A percentile compares a stretch with the other conserved stretches of the same genome.
Conservation (phyloP, 2,329 filamentous ascomycete genomes). For the Phialophora macrospora region DNA sequence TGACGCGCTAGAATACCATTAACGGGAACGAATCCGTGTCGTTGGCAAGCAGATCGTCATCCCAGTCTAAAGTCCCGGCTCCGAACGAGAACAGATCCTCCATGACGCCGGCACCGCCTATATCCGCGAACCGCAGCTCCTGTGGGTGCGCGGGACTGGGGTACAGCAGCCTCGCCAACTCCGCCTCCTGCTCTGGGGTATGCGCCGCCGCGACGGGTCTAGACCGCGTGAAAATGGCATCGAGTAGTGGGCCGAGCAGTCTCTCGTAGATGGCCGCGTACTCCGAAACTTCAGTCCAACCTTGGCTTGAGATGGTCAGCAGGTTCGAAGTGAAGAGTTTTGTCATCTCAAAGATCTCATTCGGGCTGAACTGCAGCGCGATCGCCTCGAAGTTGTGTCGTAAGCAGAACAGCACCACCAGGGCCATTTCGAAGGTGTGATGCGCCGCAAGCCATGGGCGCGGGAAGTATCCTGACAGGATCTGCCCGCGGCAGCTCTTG, state of each 20-base stretch:
- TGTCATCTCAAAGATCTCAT: slow-evolving; percentile 39
- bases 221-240: slow-evolving; percentile 34
- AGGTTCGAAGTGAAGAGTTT: slow-evolving; percentile 41
- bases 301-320: slow-evolving; percentile 37
- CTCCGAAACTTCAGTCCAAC: slow-evolving; percentile 39
- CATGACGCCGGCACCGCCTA: neutral
- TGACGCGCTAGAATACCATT: neutral
- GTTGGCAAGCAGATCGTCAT: neutral
- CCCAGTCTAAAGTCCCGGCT: neutral
- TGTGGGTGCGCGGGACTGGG: neutral
- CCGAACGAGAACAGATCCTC: neutral
- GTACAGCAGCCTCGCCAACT: slow-evolving; percentile 12
- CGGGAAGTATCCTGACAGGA: slow-evolving; percentile 25
- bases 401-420: slow-evolving; percentile 39
- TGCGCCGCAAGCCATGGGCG: slow-evolving; percentile 31
- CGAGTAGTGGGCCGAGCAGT: slow-evolving; percentile 39
- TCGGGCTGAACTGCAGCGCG: slow-evolving; percentile 24
- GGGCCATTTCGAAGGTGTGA: slow-evolving; percentile 30
- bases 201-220: slow-evolving; percentile 12
- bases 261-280: slow-evolving; percentile 35
- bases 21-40: neutral
- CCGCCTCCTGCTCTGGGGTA: slow-evolving; percentile 24
- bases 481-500: slow-evolving; percentile 19
- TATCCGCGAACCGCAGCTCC: neutral
- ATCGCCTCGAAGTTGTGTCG: slow-evolving; percentile 39